Base-by-base conservation (phyloP, 192 early-diverging fungal species). In the Cladochytrium replicatum region DNA sequence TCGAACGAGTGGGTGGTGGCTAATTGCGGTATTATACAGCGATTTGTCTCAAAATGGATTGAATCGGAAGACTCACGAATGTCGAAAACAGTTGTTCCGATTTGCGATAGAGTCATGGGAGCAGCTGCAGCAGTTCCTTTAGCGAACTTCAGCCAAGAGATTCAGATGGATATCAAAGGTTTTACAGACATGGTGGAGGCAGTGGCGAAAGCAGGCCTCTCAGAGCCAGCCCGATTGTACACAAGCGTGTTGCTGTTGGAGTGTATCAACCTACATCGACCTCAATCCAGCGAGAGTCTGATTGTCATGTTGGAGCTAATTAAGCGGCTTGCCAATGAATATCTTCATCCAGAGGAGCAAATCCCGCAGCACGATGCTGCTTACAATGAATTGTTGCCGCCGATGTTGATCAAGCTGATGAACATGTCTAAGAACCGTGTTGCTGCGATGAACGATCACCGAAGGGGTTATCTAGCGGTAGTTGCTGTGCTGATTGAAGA, bases 401-500 rank as follows among this genome's bases (percentile, higher is more conserved):
- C 64, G 11, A 53, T 84, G 23, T 45, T 81, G 26, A 56, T 76
- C 29, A 69, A 80, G 48, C 57, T 75, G 0, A 43, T 78, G n/a
- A 42, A 56, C 1, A 25, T 66, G 4, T 38, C 75, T 9, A 66
- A 64, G 29, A 41, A 15, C 3, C 58, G 56, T n/a, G 56, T 67
- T n/a, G 43, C 65, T 8, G 43, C 56, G 15, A 43, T 72, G 42
- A 87, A 81, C 37, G 97, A 99, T 48, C 81, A 86, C 43, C 81
- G 97, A 9, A 82, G 85, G 54, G 72, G 75, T 63, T 96, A 88
- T 63, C 64, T 96, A 30, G 80, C 82, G 3, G 74, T 76, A 24
- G 59, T 99, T 4, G 80, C 81, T 19, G 84, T 85, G 52, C 66
- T 99, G 7, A 81, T 94, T 48, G 89, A 94, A 52, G 79, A 85